phyloP scores from a whole-genome alignment of 306 rosid species.

The Corylus americana region DNA sequence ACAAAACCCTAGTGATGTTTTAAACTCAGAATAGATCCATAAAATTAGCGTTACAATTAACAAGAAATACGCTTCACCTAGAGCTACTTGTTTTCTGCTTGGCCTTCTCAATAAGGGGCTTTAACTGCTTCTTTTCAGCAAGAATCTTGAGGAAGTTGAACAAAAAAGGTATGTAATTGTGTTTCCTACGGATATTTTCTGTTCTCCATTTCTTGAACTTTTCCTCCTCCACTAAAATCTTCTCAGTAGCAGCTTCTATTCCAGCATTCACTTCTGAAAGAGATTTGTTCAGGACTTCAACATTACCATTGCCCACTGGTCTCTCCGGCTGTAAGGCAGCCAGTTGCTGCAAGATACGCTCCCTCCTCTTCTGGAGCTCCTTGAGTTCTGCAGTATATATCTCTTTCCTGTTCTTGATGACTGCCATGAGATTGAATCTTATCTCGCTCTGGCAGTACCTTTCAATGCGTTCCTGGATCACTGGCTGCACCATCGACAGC shows the following conservation, averaged over 20 bases:
- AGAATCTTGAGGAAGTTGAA: constrained; percentile 92
- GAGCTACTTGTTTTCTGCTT: constrained; percentile 77
- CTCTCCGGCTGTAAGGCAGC: constrained; percentile 64
- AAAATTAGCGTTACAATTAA: not conserved
- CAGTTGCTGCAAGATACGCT: constrained; percentile 90
- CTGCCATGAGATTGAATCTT: constrained; percentile 87
- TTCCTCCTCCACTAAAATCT: constrained; percentile 91
- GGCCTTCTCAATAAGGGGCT: constrained; percentile 97
- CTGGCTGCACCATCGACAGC: constrained; percentile 89
- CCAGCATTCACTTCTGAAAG: constrained; percentile 90
- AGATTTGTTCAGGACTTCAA: constrained; percentile 78
- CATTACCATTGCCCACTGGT: constrained; percentile 48
- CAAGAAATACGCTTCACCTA: constrained; percentile 39
- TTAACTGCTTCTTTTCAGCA: constrained; percentile 98
- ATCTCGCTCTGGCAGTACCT: constrained; percentile 89
- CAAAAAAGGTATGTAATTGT: constrained; percentile 96
- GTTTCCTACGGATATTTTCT: constrained; percentile 89
- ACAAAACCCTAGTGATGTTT: not conserved
- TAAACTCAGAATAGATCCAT: constrained; percentile 1
- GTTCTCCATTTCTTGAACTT: constrained; percentile 93
- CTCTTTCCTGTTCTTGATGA: constrained; percentile 91
- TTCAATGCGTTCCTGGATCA: constrained; percentile 92
- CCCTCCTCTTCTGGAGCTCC: constrained; percentile 98
- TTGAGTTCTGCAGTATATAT: constrained; percentile 83
- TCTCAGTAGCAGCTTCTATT: constrained; percentile 84